Base-by-base conservation (phyloP, 805 yeast species). In the Brettanomyces sp. region DNA sequence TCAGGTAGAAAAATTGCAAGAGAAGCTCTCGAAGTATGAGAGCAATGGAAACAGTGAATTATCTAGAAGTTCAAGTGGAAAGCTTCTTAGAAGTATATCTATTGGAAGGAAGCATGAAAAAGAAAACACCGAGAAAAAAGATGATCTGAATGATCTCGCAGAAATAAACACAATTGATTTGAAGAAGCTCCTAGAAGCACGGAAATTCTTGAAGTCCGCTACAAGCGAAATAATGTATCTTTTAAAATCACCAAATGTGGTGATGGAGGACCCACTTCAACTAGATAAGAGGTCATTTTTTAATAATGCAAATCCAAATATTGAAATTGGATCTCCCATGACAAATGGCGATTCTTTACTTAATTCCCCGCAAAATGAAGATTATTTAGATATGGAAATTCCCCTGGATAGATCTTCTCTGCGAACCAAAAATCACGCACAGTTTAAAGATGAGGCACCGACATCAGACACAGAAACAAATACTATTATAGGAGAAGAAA, bases 1-100 rank as follows among this genome's bases (percentile, higher is more conserved):
- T n/a, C 59, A 59, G 39, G 69, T 76, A 25, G 54, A 57, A n/a
- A 57, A 63, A 43, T 57, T 76, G 46, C 71, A 72, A 51, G 49
- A 51, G 23, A 64, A 60, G 43, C 51, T 60, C 9, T 39, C 41
- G 9, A 28, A 36, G 11, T 36, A 42, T 9, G 50, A 45, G 14
- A 30, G 35, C 11, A 8, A 38, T 38, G 24, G 24, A 18, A 23
- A 28, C 7, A 9, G 5, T 13, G 39, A 22, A 13, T 33, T 9
- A 11, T 13, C 11, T 39, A 9, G 40, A 36, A 30, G 18, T 14
- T 4, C 34, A 21, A 22, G 14, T 6, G 36, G 23, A 12, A 40
- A 44, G 18, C 13, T 32, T 9, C 14, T 18, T 12, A 41, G 21
- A 36, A 33, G 30, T 33, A 13, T 33, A 41, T 25, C 36, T 4